Evolutionary conservation across 768 basidiomycete species (phyloP), one percentile per base, ranked within the genome.

Genomic region (Suillus subluteus): DNA sequence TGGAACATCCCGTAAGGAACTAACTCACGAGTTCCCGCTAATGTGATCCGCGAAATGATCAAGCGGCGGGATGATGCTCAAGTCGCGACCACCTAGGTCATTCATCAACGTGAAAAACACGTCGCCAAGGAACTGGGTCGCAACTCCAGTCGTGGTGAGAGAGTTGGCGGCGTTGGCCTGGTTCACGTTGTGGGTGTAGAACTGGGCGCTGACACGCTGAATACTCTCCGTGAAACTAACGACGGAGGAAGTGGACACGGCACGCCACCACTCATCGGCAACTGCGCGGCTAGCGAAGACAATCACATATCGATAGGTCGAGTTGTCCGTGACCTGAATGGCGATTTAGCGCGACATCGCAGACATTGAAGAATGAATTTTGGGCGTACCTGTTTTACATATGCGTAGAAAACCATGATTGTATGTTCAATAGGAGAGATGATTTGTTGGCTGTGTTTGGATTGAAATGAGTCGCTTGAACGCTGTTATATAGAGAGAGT

Each of bases 221-320:
- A 55, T 2, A 32, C 30, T 55, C 11, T 32, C 11, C 18, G 30
- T 4, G 26, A 30, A 54, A 16, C 16, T 32, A 18, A 21, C 11
- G 3, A 21, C 4, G 11, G 18, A 5, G 32, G 54, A 32, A 55
- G 71, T 54, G 52, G 52, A 68, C 26, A 76, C 62, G 30, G 65
- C 55, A 23, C 73, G 65, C 72, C 68, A 76, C 73, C 75, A 76
- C 18, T 72, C 68, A 61, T 75, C 72, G 41, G 76, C 75, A 15
- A 71, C 65, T 23, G 65, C 69, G 30, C 69, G 65, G 18, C 63
- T 65, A 6, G 65, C 62, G 41, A 76, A 77, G 15, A 64, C 66
- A 59, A 72, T 68, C 18, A 76, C 23, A 64, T 68, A 72, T 46
- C 73, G 72, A 18, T 32, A 52, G 54, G 18, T 9, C 16, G 30